A percentile compares a stretch with the other conserved stretches of the same genome.
phyloP scores from a whole-genome alignment of 2,329 filamentous ascomycete species.

The Dactylellina parvicollis region DNA sequence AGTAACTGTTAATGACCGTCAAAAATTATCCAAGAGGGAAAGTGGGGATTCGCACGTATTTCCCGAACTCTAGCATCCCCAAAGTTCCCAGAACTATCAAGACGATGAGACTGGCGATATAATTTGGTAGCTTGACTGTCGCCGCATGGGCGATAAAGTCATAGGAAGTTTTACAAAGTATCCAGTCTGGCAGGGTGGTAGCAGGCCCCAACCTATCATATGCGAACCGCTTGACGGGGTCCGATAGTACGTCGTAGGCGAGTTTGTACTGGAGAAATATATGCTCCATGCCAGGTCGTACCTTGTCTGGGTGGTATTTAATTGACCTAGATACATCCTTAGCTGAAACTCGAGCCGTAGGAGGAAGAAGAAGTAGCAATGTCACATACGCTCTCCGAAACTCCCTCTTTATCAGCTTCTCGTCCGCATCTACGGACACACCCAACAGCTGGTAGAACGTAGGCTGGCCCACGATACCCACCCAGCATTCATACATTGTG shows the following conservation, averaged over 20 bases:
- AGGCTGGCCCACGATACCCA: conserved; percentile 75
- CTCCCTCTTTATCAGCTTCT: conserved; percentile 80
- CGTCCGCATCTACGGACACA: conserved; percentile 74
- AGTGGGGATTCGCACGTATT: conserved; percentile 62
- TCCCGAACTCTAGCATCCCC: conserved; percentile 74
- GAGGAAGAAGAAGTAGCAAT: not conserved
- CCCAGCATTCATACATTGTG: conserved; percentile 90
- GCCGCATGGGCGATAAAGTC: conserved; percentile 78
- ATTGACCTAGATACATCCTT: conserved; percentile 59
- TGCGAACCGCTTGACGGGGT: conserved; percentile 80
- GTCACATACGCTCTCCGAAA: conserved; percentile 74
- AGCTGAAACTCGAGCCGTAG: conserved; percentile 63
- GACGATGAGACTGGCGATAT: conserved; percentile 68
- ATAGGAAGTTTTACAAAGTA: conserved; percentile 72
- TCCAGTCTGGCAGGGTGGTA: conserved; percentile 69
- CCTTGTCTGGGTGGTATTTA: conserved; percentile 82
- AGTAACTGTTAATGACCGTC: not conserved
- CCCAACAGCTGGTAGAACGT: conserved; percentile 83
- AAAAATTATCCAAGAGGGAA: not conserved
- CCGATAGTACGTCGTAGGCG: conserved; percentile 82
- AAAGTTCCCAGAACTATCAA: conserved; percentile 72
- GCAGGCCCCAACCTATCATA: conserved; percentile 89
- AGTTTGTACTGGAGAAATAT: conserved; percentile 85
- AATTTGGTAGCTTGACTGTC: conserved; percentile 70
- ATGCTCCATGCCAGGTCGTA: conserved; percentile 62